Base-by-base conservation (phyloP, 805 yeast genomes). In the Brettanomyces nanus region DNA sequence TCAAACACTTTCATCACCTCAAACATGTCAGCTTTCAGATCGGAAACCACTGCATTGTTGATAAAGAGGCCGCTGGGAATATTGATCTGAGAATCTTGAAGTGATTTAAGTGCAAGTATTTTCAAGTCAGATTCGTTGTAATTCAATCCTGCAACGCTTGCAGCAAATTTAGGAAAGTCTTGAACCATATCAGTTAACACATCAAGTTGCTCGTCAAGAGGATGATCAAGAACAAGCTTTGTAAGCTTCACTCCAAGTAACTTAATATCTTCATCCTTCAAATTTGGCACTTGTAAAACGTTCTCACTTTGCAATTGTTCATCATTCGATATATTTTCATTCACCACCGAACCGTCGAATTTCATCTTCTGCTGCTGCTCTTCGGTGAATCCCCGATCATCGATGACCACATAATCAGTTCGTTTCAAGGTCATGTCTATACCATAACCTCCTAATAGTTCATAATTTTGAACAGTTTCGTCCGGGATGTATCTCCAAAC, bases 401-500 rank as follows among this genome's bases (percentile, higher is more conserved):
- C 85, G 34, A 78, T 68, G 3, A 70, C 84, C 20, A 77, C 62
- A 42, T 80, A 78, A 45, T 80, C 85, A 0, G 85, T 74, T 45
- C 81, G 63, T 48, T 82, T 82, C 42, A 82, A 49, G 1, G 78
- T 71, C 31, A 81, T 53, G 31, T 72, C 81, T 14, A 71, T 77
- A 1, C 87, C 92, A 54, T 76, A 85, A 0, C 90, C 92, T 7
- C 68, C 47, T 6, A 77, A 45, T 0, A 37, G 13, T 31, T 65
- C 71, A 10, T 39, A 38, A 13, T 55, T 48, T 14, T 25, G 17
- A 2, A 20, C 26, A 5, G 20, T 10, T 5, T 25, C 22, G 20
- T 43, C 37, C 0, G 82, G 80, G 10, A 75, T 65, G 48, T 86
- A 80, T 47, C 96, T 71, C 81, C 94, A 75, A 3, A 80, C 72